Evolutionary conservation across 73 alveolate genomes (phyloP).

Genomic region (Blepharisma stoltei): DNA sequence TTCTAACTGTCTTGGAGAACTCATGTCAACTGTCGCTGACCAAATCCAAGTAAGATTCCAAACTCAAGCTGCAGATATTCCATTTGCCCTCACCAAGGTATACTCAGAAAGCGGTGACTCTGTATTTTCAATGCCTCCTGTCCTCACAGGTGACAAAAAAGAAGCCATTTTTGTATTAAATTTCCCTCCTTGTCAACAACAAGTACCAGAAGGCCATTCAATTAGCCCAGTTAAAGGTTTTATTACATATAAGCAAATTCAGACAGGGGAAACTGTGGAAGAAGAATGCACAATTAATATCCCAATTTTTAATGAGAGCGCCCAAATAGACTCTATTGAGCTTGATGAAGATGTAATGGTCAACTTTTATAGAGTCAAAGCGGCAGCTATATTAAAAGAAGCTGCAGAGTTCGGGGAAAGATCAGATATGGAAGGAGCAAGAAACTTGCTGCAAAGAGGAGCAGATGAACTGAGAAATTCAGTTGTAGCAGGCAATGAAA

Average conservation of each 20-base stretch:
- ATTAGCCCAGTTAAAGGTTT: conserved; percentile 29
- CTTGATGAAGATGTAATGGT: conserved; percentile 38
- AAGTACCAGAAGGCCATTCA: conserved; percentile 24
- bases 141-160: conserved; percentile 37
- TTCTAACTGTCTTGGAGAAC: conserved; percentile 47
- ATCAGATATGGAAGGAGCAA: neutral
- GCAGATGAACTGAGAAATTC: neutral
- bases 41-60: conserved; percentile 25
- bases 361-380: conserved; percentile 46
- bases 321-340: conserved; percentile 27
- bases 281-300: conserved; percentile 20
- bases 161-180: conserved; percentile 39
- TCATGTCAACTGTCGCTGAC: conserved; percentile 37
- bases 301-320: conserved; percentile 35
- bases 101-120: neutral
- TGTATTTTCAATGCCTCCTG: neutral
- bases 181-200: conserved; percentile 27
- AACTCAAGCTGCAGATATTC: neutral
- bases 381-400: conserved; percentile 35
- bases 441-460: neutral
- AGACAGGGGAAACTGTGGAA: conserved; percentile 27
- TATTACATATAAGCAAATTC: conserved; percentile 14
- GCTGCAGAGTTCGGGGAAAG: conserved; percentile 30
- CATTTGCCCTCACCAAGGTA: neutral
- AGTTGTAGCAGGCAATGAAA: neutral